Conservation (phyloP, 495 filamentous ascomycete genomes). For the Letharia columbiana region DNA sequence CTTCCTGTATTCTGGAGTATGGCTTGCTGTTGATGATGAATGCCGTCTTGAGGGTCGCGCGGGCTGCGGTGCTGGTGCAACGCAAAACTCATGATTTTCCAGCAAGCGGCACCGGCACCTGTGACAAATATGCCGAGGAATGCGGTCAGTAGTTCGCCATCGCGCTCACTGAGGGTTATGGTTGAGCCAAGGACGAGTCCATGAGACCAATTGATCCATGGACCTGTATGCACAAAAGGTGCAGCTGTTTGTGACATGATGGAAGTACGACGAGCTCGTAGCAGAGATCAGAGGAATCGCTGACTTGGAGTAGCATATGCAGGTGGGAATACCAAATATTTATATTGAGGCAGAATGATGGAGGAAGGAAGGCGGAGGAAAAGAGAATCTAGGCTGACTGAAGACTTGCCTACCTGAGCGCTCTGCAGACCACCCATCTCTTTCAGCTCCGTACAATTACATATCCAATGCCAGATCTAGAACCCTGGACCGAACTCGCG, state of each 20-base stretch:
- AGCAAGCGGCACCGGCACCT: conserved; percentile 30
- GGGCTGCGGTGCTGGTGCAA: conserved; percentile 32
- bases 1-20: conserved; percentile 31
- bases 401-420: not conserved
- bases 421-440: not conserved
- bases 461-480: not conserved
- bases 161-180: conserved; percentile 30
- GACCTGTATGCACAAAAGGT: conserved; percentile 29
- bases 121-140: conserved; percentile 37
- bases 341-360: not conserved
- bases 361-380: too few species aligned
- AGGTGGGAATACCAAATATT: not conserved
- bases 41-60: conserved; percentile 19
- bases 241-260: conserved; percentile 17
- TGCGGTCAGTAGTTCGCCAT: conserved; percentile 35
- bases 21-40: conserved; percentile 34
- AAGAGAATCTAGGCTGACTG: not conserved
- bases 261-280: not conserved
- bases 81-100: conserved; percentile 34
- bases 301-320: not conserved
- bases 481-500: not conserved
- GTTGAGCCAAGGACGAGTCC: conserved; percentile 34
- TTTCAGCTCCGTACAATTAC: not conserved
- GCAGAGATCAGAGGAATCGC: not conserved
- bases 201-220: conserved; percentile 39